Conservation (phyloP, 164 flowering plant species). For the Amborella trichopoda region DNA sequence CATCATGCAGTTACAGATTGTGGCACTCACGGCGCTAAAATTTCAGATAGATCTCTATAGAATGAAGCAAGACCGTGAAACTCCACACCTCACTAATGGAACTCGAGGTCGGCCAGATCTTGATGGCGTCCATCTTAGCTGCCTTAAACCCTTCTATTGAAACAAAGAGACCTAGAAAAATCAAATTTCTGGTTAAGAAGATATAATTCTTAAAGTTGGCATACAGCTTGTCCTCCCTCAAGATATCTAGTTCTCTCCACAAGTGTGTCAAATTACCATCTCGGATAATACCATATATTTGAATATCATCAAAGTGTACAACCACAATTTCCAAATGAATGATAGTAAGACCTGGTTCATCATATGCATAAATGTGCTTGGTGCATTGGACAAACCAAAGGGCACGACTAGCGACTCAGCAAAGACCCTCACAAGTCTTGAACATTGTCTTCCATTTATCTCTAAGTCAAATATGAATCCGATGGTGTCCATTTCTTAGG, state of each 20-base stretch:
- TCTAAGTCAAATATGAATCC: too few relatives aligned
- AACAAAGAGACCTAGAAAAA: neutral
- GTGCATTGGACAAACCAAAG: conserved; percentile 2
- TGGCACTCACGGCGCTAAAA: too few relatives aligned
- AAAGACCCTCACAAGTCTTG: too few relatives aligned
- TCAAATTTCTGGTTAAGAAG: neutral
- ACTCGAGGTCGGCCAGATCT: neutral
- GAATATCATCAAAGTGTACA: neutral
- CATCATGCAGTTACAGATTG: too few relatives aligned
- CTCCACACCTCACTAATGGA: too few relatives aligned
- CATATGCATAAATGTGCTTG: neutral
- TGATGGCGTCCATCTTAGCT: neutral
- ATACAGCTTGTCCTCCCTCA: neutral
- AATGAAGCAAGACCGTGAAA: too few relatives aligned
- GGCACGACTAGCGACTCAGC: conserved; percentile 1
- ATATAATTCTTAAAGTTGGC: neutral
- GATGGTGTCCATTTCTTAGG: too few relatives aligned
- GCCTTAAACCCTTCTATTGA: neutral
- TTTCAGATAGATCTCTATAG: too few relatives aligned
- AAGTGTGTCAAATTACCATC: neutral
- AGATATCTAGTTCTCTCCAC: neutral
- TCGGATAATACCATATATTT: neutral
- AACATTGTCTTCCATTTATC: too few relatives aligned
- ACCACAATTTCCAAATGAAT: conserved; percentile 1
- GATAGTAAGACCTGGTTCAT: neutral